Base-by-base conservation (phyloP, 345 rosid genomes). In the Hibiscus syriacus region DNA sequence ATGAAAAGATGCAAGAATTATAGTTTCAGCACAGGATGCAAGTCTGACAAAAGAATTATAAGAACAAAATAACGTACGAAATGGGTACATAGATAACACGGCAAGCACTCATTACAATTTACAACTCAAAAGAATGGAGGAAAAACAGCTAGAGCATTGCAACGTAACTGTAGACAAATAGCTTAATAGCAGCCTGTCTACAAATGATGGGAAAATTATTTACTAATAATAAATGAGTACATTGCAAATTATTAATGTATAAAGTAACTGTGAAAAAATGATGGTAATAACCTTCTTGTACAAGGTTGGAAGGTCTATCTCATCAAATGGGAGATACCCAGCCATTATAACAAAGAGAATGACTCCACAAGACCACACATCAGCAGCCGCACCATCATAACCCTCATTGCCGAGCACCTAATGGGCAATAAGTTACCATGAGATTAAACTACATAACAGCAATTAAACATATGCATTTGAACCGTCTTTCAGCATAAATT, bases 401-500 rank as follows among this genome's bases (percentile, higher is more conserved):
- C 96, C 97, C 34, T 66, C 80, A 71, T 83, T 43, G 66, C 87
- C 46, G 6, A 87, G 84, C 27, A 87, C 90, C 93, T 87, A 70
- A 74, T 32, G 32, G 5, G 66, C 26, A 77, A 43, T 65, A 13
- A 22, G 17, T 72, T 39, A 56, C 3, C 7, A 36, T 55, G 23
- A 75, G 67, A 52, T 43, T 52, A 0, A 55, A 55, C 59, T 5
- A 14, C 19, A 55, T 53, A 62, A 25, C 22, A 23, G 69, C 30
- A 11, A 14, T 13, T 54, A 55, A 25, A 26, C 11, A 46, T 17
- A 59, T 6, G 55, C 34, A 57, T 30, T 14, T 54, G 58, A 11
- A 3, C n/a, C 30, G 0, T 4, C n/a, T 54, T 54, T 54, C 11
- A 54, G 12, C 58, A 23, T n/a, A 52, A 50, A 22, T 49, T 52